Base-by-base conservation (phyloP, 2,329 filamentous ascomycete species). In the Aaosphaeria pasadenensis region DNA sequence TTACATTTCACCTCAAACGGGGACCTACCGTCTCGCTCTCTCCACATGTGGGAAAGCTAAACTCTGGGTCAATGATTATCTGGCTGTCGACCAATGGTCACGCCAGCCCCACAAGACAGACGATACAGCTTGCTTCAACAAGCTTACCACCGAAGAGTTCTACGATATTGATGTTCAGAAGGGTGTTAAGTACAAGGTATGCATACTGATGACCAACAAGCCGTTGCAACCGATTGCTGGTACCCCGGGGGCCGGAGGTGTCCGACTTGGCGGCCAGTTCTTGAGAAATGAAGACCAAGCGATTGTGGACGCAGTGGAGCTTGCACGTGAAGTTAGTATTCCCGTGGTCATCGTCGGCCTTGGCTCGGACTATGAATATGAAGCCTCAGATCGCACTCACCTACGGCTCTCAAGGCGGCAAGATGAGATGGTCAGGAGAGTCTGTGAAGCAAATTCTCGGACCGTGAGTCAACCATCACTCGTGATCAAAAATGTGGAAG, bases 271-370 rank as follows among this genome's bases (percentile, higher is more conserved):
- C 11, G 41, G 41, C 11, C 31, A 7, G 11, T 7, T 7, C 6
- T 11, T 43, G 11, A 7, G 28, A 7, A 29, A 43, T 43, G 41
- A 29, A 30, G 41, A 43, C 11, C 13, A 43, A 31, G 13, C 41
- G 11, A 43, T 43, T 31, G 17, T 7, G 11, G 41, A 43, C 31
- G 41, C 41, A 7, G 41, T 31, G 11, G 13, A 28, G 29, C 41
- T 43, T 31, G 41, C 41, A 11, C 28, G 83, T 57, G 78, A 77
- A 6, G 85, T 86, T 3, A 86, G 90, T 58, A 80, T 89, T 2
- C 86, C 87, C 5, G 78, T 90, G 4, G 85, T 90, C 0, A 75
- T 90, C 0, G 86, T 89, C 1, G 87, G 87, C 30, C 89, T 87
- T 6, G 89, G 86, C 87, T 84, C 82, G 29, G 80, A 86, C 43